Evolutionary conservation across 441 rosid genomes (phyloP).

Genomic region (Manihot esculenta): DNA sequence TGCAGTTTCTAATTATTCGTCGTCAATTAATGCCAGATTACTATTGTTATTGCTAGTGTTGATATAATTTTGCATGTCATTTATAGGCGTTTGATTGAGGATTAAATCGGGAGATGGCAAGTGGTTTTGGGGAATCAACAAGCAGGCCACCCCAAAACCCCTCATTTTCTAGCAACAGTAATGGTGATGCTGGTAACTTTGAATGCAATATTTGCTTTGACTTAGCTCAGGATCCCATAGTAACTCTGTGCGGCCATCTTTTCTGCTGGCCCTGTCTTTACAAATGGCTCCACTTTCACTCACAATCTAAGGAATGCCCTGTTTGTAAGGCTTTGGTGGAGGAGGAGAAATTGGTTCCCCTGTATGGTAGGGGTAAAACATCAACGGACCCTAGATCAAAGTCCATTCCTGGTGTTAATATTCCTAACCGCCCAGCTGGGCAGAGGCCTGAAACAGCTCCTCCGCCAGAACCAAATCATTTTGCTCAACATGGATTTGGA

Average conservation of each 20-base stretch:
- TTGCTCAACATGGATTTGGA: slow-evolving; percentile 63
- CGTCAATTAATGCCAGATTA: neutral
- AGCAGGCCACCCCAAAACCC: slow-evolving; percentile 57
- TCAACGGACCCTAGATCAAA: slow-evolving; percentile 77
- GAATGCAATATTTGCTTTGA: slow-evolving; percentile 97
- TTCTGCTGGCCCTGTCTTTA: slow-evolving; percentile 99
- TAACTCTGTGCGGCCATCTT: slow-evolving; percentile 89
- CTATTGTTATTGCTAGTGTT: neutral
- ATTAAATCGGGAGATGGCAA: slow-evolving; percentile 46
- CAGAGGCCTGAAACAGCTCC: slow-evolving; percentile 90
- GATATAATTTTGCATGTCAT: slow-evolving; percentile 10
- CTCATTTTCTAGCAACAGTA: slow-evolving; percentile 47
- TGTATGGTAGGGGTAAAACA: slow-evolving; percentile 88
- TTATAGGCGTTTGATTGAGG: slow-evolving; percentile 32
- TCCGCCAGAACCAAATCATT: slow-evolving; percentile 59
- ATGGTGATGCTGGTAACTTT: slow-evolving; percentile 60
- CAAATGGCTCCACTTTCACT: slow-evolving; percentile 82
- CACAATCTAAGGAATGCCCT: slow-evolving; percentile 71
- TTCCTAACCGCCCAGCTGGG: slow-evolving; percentile 86
- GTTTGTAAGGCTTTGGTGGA: slow-evolving; percentile 84
- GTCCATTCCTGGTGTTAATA: slow-evolving; percentile 59
- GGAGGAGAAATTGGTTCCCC: slow-evolving; percentile 86
- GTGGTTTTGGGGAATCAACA: slow-evolving; percentile 65
- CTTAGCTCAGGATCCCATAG: slow-evolving; percentile 88
- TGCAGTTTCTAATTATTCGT: neutral